Percentiles rank a stretch among this genome's conserved stretches.
Conservation (phyloP, 768 basidiomycete genomes). For the Suillus subluteus region DNA sequence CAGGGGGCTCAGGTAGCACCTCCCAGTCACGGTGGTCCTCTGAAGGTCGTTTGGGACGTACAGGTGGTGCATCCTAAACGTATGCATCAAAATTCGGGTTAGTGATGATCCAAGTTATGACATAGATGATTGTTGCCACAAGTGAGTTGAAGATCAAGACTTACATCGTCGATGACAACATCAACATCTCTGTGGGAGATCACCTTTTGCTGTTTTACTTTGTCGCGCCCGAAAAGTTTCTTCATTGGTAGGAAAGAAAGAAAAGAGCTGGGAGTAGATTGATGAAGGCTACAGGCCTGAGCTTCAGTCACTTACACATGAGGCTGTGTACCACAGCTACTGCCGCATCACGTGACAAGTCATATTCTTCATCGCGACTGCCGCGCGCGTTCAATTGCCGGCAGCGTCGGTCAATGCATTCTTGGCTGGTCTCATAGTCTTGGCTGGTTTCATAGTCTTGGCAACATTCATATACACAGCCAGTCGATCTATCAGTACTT, state of each 20-base stretch:
- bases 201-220: slow-evolving; percentile 42
- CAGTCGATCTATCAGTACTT: neutral
- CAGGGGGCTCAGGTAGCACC: slow-evolving; percentile 13
- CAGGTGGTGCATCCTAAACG: neutral
- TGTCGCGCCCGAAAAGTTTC: slow-evolving; percentile 61
- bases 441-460: neutral
- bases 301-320: slow-evolving; percentile 6
- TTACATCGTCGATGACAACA: slow-evolving; percentile 33
- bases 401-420: neutral
- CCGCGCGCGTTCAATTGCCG: neutral
- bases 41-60: neutral
- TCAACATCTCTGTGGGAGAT: slow-evolving; percentile 29
- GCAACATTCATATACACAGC: neutral
- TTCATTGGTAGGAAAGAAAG: slow-evolving; percentile 45
- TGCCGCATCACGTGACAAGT: slow-evolving; percentile 10
- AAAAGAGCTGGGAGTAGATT: slow-evolving; percentile 2
- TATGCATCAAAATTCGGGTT: slow-evolving; percentile 1
- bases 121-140: neutral
- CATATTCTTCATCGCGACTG: slow-evolving; percentile 6
- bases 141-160: slow-evolving; percentile 15
- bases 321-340: slow-evolving; percentile 18
- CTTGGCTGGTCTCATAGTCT: neutral
- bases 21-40: slow-evolving; percentile 11
- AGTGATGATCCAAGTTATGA: neutral
- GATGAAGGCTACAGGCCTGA: slow-evolving; percentile 8